phyloP scores from a whole-genome alignment of 495 filamentous ascomycete genomes.

The Amniculicola lignicola region DNA sequence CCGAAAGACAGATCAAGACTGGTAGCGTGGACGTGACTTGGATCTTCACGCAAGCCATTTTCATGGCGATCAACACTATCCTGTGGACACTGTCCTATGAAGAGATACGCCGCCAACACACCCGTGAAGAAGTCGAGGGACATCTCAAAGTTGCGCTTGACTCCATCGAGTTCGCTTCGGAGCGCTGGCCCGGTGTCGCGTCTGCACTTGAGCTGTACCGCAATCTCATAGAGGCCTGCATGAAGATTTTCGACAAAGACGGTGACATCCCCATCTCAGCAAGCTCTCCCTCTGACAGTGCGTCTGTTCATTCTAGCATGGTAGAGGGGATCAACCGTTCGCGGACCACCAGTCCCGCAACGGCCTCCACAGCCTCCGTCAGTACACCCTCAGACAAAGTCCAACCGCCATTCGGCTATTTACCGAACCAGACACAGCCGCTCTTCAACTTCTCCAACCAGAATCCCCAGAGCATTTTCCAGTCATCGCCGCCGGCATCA shows the following conservation, averaged over 20 bases:
- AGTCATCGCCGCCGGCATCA: constrained; percentile 12
- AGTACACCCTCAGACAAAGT: constrained; percentile 33
- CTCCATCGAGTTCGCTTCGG: constrained; percentile 67
- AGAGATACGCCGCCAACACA: constrained; percentile 68
- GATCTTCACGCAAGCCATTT: constrained; percentile 82
- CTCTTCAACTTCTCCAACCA: constrained; percentile 21
- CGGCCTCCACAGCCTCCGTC: constrained; percentile 35
- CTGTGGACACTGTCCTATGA: constrained; percentile 85
- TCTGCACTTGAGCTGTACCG: constrained; percentile 78
- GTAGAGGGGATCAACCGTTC: constrained; percentile 37
- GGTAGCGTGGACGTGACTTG: constrained; percentile 80
- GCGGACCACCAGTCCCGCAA: constrained; percentile 38
- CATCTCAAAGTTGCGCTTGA: constrained; percentile 69
- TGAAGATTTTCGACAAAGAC: constrained; percentile 70
- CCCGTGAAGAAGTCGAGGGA: constrained; percentile 65
- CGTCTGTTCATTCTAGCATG: constrained; percentile 28
- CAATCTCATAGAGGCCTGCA: constrained; percentile 73
- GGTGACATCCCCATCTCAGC: constrained; percentile 64
- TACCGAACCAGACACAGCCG: constrained; percentile 28
- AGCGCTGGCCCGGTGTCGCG: constrained; percentile 84
- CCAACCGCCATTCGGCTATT: constrained; percentile 37
- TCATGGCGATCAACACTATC: constrained; percentile 81
- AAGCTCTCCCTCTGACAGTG: constrained; percentile 49
- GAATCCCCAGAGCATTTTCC: constrained; percentile 2
- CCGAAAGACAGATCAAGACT: constrained; percentile 69